These are phyloP conservation scores for Cryomyces minteri DNA, from an alignment of 495 filamentous ascomycete genomes.

Conservation along the genomic window DNA sequence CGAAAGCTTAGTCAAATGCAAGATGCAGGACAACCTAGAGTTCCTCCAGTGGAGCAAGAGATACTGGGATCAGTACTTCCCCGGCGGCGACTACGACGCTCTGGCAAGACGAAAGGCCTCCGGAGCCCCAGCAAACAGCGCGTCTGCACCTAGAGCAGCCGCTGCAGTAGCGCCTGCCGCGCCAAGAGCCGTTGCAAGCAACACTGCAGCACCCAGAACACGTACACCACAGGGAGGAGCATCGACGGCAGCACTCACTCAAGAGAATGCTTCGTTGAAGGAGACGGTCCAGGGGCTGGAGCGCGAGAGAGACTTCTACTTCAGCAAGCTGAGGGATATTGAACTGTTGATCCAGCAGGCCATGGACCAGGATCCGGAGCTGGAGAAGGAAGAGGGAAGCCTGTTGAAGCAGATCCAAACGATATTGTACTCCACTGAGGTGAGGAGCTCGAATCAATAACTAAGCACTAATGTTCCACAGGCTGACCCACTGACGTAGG, in stretches of 20 bases:
- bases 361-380: slow-evolving; percentile 72
- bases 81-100: slow-evolving; percentile 91
- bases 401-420: slow-evolving; percentile 86
- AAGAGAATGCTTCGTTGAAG: slow-evolving; percentile 58
- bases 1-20: slow-evolving; percentile 81
- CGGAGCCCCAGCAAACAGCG: slow-evolving; percentile 35
- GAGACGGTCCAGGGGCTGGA: slow-evolving; percentile 27
- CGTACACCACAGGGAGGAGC: slow-evolving; percentile 27
- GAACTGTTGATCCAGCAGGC: slow-evolving; percentile 83
- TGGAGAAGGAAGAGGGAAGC: slow-evolving; percentile 83
- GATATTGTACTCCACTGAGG: slow-evolving; percentile 94
- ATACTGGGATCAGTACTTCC: slow-evolving; percentile 97
- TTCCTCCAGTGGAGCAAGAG: slow-evolving; percentile 93
- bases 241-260: slow-evolving; percentile 45
- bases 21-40: slow-evolving; percentile 99
- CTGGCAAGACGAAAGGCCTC: slow-evolving; percentile 65
- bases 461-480: background rate
- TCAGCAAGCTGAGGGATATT: slow-evolving; percentile 93
- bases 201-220: slow-evolving; percentile 22
- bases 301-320: slow-evolving; percentile 90
- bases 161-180: slow-evolving; percentile 27
- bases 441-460: slow-evolving; percentile 17
- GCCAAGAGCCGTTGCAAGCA: slow-evolving; percentile 55
- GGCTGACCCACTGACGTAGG: slow-evolving; percentile 15
- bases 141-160: slow-evolving; percentile 23